A percentile compares a stretch with the other conserved stretches of the same genome.
phyloP scores from a whole-genome alignment of 208 protist genomes.

The Polymyxa betae region DNA sequence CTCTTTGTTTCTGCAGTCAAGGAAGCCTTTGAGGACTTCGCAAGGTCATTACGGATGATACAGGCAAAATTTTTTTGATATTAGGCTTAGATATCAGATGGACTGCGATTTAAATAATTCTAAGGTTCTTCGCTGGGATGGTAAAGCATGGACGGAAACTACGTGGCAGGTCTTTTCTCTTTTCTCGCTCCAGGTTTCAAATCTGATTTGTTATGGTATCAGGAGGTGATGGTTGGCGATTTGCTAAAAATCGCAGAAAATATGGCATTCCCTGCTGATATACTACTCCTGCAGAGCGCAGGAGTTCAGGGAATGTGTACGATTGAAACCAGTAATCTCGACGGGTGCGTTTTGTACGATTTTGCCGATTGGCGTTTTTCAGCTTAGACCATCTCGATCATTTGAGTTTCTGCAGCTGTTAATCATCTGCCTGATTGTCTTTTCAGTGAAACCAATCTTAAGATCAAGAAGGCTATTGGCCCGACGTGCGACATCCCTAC shows the following conservation, averaged over 20 bases:
- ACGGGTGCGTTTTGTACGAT: not conserved
- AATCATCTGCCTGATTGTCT: not conserved
- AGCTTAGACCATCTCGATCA: not conserved
- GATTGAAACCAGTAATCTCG: conserved; percentile 47
- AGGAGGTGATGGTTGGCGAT: conserved; percentile 31
- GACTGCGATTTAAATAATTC: not conserved
- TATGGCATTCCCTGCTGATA: conserved; percentile 50
- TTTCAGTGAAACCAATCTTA: conserved; percentile 63
- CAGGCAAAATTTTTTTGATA: not conserved
- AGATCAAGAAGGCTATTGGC: conserved; percentile 51
- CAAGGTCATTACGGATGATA: not conserved
- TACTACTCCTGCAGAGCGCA: conserved; percentile 23
- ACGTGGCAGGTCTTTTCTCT: not conserved
- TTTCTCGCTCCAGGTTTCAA: not conserved
- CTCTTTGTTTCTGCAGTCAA: conserved; percentile 83
- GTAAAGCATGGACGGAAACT: not conserved
- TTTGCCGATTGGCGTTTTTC: not conserved
- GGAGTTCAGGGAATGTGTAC: conserved; percentile 42
- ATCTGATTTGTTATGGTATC: not conserved
- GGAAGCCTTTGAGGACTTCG: conserved; percentile 85
- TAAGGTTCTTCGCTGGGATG: not conserved
- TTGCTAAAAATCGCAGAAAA: conserved; percentile 27
- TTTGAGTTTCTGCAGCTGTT: not conserved
- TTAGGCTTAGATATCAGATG: conserved; percentile 39
- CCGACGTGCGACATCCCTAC: not conserved